Evolutionary conservation across 805 yeast species (phyloP).

Genomic region (Candida nitratophila): DNA sequence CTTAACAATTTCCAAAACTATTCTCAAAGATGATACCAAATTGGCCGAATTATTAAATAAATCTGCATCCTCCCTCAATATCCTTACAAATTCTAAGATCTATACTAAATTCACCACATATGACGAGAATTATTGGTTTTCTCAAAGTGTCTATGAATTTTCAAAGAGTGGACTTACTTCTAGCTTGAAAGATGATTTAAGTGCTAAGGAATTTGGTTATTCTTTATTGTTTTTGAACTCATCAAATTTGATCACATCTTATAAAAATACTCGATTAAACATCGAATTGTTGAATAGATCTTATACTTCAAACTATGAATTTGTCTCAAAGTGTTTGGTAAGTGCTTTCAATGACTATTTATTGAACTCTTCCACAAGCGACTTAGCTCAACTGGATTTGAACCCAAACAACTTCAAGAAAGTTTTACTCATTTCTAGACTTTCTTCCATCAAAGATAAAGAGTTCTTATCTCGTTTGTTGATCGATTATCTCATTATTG

Average conservation of each 20-base stretch:
- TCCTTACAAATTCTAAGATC: slow-evolving; percentile 40
- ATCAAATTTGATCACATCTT: slow-evolving; percentile 14
- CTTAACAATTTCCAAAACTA: slow-evolving; percentile 2
- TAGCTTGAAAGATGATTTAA: slow-evolving; percentile 1
- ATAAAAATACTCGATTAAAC: slow-evolving; percentile 29
- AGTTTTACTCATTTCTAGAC: slow-evolving; percentile 19
- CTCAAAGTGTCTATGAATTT: neutral
- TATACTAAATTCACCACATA: slow-evolving; percentile 39
- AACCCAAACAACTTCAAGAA: slow-evolving; percentile 3
- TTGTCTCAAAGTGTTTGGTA: slow-evolving; percentile 38
- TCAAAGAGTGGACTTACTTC: slow-evolving; percentile 11
- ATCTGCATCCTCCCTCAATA: slow-evolving; percentile 28
- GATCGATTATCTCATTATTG: slow-evolving; percentile 31
- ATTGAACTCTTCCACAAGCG: neutral
- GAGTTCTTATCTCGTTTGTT: slow-evolving; percentile 26
- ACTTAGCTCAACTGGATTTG: slow-evolving; percentile 9
- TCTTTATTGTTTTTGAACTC: slow-evolving; percentile 35
- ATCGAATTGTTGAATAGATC: slow-evolving; percentile 25
- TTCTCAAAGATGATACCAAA: slow-evolving; percentile 13
- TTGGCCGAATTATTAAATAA: slow-evolving; percentile 22
- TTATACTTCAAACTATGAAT: slow-evolving; percentile 28
- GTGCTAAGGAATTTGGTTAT: slow-evolving; percentile 40
- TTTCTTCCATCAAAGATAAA: slow-evolving; percentile 8
- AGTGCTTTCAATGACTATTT: slow-evolving; percentile 30
- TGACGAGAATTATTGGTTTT: slow-evolving; percentile 46